Evolutionary conservation across 176 grass and related monocot species (phyloP).

Genomic region (Oryza rufipogon): DNA sequence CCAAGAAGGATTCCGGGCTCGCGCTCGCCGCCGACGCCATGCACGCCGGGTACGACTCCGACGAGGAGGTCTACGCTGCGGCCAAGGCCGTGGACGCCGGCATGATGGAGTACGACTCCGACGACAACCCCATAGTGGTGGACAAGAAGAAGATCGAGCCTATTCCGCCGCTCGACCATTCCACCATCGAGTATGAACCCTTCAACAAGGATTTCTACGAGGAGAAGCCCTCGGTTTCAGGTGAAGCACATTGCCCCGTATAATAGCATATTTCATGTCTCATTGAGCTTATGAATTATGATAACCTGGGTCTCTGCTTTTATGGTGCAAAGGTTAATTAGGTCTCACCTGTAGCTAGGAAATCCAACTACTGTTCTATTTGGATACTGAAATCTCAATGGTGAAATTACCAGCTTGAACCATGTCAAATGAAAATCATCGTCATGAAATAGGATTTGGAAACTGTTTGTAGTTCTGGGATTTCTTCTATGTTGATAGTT

Average conservation of each 20-base stretch:
- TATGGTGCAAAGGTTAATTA: not conserved
- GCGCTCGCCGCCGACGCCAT: conserved; percentile 80
- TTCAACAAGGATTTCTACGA: conserved; percentile 97
- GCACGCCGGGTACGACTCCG: conserved; percentile 78
- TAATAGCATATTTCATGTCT: conserved; percentile 34
- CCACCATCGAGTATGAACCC: conserved; percentile 65
- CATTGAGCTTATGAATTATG: not conserved
- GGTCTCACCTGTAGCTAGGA: not conserved
- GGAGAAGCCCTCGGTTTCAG: conserved; percentile 88
- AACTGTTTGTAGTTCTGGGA: not conserved
- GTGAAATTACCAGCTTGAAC: not conserved
- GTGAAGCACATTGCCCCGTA: conserved; percentile 39
- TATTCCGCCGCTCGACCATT: conserved; percentile 82
- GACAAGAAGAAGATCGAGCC: conserved; percentile 99
- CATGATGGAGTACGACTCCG: conserved; percentile 91
- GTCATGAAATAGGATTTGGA: not conserved
- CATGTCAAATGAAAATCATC: no score
- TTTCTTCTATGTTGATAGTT: not conserved
- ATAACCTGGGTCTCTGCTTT: not conserved
- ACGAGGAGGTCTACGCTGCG: conserved; percentile 96
- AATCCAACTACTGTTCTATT: conserved; percentile 1
- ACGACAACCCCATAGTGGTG: conserved; percentile 80
- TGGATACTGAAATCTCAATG: conserved; percentile 22
- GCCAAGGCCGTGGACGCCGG: conserved; percentile 97
- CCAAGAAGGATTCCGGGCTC: conserved; percentile 87